These are phyloP conservation scores for Pyrrhoderma lamaoense DNA, from an alignment of 1,284 basidiomycete genomes.

Conservation along the genomic window DNA sequence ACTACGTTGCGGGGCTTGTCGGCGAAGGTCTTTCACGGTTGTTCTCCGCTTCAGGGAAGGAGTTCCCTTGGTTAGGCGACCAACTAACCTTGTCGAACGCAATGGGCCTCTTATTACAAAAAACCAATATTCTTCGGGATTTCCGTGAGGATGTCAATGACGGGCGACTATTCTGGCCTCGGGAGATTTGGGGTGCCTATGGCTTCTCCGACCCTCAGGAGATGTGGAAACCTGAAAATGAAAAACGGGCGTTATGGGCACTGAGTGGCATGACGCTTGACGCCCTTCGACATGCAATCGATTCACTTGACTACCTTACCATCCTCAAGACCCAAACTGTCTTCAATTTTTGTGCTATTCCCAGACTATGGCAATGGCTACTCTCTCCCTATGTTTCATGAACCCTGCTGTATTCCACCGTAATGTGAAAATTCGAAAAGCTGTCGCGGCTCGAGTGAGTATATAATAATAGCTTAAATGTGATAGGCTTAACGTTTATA, in stretches of 20 bases:
- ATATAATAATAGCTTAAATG: neutral
- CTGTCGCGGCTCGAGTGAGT: constrained; percentile 75
- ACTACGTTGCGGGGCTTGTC: constrained; percentile 97
- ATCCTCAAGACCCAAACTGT: constrained; percentile 87
- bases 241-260: constrained; percentile 65
- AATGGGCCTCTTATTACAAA: constrained; percentile 96
- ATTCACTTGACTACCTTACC: constrained; percentile 86
- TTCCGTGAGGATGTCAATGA: constrained; percentile 90
- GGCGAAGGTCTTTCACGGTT: constrained; percentile 93
- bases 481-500: neutral
- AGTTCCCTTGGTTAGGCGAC: constrained; percentile 67
- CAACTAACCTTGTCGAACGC: constrained; percentile 89
- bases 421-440: constrained; percentile 96
- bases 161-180: constrained; percentile 90
- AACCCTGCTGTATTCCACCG: constrained; percentile 84
- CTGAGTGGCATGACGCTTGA: constrained; percentile 89
- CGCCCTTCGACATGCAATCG: constrained; percentile 78
- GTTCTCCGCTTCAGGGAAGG: constrained; percentile 85
- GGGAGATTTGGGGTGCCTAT: constrained; percentile 81
- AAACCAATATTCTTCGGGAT: constrained; percentile 97
- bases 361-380: constrained; percentile 97
- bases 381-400: constrained; percentile 87
- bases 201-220: constrained; percentile 68
- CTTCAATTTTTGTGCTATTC: constrained; percentile 97
- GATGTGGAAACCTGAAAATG: constrained; percentile 46